Base-by-base conservation (phyloP, 2,329 filamentous ascomycete genomes). In the Epichloe gansuensis region DNA sequence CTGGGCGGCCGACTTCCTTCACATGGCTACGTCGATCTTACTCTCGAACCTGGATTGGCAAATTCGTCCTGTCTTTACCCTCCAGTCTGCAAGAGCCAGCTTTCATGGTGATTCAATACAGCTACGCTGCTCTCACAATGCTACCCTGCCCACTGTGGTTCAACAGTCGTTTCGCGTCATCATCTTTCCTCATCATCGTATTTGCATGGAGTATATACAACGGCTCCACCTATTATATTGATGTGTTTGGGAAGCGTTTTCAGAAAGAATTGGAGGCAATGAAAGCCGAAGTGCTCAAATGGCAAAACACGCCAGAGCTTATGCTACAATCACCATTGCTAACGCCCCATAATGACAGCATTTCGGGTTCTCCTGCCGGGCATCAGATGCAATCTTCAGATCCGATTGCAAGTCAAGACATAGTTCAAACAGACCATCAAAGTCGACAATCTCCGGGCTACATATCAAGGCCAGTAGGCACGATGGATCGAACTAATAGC, bases 131-230 rank as follows among this genome's bases (percentile, higher is more conserved):
- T 6, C 70, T 91, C 47, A 98, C 93, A 8, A 97, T 98, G 85
- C 72, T 95, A 6, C 93, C 93, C 0, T 97, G 91, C 59, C 90
- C 91, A 0, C 62, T 98, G 7, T 98, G 93, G 91, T 96, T 98
- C 69, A 86, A 87, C 75, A 93, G 84, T 64, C 82, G 85, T 45
- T 88, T 83, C 77, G 84, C 88, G 0, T 93, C 87, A 42, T 82
- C 84, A 2, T 59, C 67, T 0, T 98, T 96, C 69, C 75, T 98
- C 46, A 75, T 85, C 52, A 71, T 80, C 2, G 83, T 98, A n/a
- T 97, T 98, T 64, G 76, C 82, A 44, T 96, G 91, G 90, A 94
- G 88, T 60, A 86, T 96, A 52, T 94, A 96, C 73, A 98, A 98
- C 61, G 93, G 93, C 35, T 89, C 93, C 17, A 97, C 91, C 0